Conservation (phyloP, 208 protist genomes). For the Crithidia brevicula region DNA sequence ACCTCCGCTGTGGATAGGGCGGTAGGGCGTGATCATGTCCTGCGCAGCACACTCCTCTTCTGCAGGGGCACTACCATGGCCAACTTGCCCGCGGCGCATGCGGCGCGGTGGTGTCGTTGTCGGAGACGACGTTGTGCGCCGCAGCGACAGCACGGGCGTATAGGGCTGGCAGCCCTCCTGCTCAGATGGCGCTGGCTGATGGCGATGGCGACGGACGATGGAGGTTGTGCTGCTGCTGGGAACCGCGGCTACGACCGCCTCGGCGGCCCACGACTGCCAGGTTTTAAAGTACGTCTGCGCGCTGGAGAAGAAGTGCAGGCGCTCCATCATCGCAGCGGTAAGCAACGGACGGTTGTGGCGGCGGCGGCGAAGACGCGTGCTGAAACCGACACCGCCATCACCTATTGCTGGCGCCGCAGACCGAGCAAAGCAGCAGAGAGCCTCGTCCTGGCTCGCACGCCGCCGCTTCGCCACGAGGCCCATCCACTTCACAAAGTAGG, state of each 20-base stretch:
- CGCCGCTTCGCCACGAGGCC: conserved; percentile 14
- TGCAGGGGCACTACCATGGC: too few relatives aligned
- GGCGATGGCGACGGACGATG: not conserved
- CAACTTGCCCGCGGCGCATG: too few relatives aligned
- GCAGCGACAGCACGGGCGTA: conserved; percentile 8
- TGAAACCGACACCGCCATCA: not conserved
- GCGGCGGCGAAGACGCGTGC: not conserved
- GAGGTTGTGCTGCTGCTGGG: too few relatives aligned
- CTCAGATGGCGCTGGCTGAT: not conserved
- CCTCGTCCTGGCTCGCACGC: conserved; percentile 9
- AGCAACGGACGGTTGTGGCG: conserved; percentile 17
- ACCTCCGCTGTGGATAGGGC: conserved; percentile 5
- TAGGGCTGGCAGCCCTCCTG: not conserved
- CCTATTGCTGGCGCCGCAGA: not conserved
- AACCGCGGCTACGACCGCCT: not conserved
- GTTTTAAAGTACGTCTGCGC: conserved; percentile 19
- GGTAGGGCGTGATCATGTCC: conserved; percentile 14
- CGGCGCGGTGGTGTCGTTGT: conserved; percentile 10
- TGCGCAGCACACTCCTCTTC: too few relatives aligned
- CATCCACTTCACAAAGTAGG: conserved; percentile 38
- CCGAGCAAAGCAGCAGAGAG: conserved; percentile 20
- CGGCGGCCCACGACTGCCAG: conserved; percentile 33
- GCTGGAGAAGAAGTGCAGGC: conserved; percentile 15
- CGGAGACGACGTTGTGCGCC: conserved; percentile 3
- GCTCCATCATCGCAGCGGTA: conserved; percentile 46